These are phyloP conservation scores for Chalciporus sphaerocephalus DNA, from an alignment of 768 basidiomycete species.

Conservation along the genomic window DNA sequence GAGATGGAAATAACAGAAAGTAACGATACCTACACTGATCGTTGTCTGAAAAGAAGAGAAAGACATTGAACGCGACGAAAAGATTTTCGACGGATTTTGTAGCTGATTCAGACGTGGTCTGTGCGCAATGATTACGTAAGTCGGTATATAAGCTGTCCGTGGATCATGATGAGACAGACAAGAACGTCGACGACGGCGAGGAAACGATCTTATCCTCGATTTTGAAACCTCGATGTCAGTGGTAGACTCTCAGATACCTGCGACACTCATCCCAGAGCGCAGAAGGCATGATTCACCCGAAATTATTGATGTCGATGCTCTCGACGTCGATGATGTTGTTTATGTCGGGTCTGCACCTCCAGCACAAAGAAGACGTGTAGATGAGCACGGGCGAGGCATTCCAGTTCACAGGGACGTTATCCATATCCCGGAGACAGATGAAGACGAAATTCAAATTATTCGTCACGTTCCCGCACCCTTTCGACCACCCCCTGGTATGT, in stretches of 20 bases:
- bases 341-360: slow-evolving; percentile 23
- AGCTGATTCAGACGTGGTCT: slow-evolving; percentile 30
- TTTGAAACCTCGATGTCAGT: slow-evolving; percentile 18
- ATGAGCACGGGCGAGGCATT: slow-evolving; percentile 19
- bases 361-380: slow-evolving; percentile 24
- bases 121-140: slow-evolving; percentile 30
- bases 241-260: slow-evolving; percentile 8
- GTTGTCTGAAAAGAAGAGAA: not conserved
- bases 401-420: slow-evolving; percentile 26
- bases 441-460: slow-evolving; percentile 28
- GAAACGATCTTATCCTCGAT: slow-evolving; percentile 1
- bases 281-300: slow-evolving; percentile 21
- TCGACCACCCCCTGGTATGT: slow-evolving; percentile 18
- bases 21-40: slow-evolving; percentile 10
- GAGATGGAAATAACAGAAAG: slow-evolving; percentile 1
- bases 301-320: slow-evolving; percentile 44
- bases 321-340: slow-evolving; percentile 34
- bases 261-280: slow-evolving; percentile 10
- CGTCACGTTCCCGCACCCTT: slow-evolving; percentile 21
- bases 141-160: slow-evolving; percentile 8
- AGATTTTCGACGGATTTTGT: slow-evolving; percentile 27
- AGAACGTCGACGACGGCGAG: slow-evolving; percentile 20
- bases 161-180: not conserved
- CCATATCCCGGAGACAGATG: slow-evolving; percentile 39
- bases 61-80: not conserved